Evolutionary conservation across 2,329 filamentous ascomycete genomes (phyloP).

Genomic region (Anthostomella pinea): DNA sequence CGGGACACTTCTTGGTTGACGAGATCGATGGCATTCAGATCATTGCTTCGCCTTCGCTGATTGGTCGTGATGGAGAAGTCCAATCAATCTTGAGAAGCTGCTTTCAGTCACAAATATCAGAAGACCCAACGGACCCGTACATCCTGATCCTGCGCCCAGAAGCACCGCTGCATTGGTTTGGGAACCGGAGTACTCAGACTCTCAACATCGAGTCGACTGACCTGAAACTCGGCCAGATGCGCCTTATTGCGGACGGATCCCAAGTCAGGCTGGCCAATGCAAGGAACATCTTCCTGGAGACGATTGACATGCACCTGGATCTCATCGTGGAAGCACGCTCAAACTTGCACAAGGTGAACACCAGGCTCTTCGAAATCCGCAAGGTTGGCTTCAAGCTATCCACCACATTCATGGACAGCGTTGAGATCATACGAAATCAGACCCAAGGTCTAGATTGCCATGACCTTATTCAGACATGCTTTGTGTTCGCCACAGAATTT

Average conservation of each 20-base stretch:
- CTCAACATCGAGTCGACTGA: slow-evolving; percentile 79
- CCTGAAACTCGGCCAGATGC: slow-evolving; percentile 79
- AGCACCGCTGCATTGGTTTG: slow-evolving; percentile 75
- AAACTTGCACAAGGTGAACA: slow-evolving; percentile 88
- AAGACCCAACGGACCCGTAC: slow-evolving; percentile 79
- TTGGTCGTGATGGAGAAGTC: slow-evolving; percentile 74
- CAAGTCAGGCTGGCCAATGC: slow-evolving; percentile 75
- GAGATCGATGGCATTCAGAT: slow-evolving; percentile 77
- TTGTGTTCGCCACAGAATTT: slow-evolving; percentile 98
- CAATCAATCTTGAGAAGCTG: slow-evolving; percentile 77
- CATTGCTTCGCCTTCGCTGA: slow-evolving; percentile 78
- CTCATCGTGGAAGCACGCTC: slow-evolving; percentile 89
- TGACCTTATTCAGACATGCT: slow-evolving; percentile 95
- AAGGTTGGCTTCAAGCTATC: slow-evolving; percentile 95
- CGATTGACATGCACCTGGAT: slow-evolving; percentile 81
- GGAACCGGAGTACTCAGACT: slow-evolving; percentile 67
- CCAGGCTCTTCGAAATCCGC: slow-evolving; percentile 88
- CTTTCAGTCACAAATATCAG: slow-evolving; percentile 53
- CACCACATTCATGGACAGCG: slow-evolving; percentile 98
- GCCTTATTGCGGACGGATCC: slow-evolving; percentile 85
- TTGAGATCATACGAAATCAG: slow-evolving; percentile 86
- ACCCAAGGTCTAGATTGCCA: slow-evolving; percentile 82
- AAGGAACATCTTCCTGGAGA: slow-evolving; percentile 72
- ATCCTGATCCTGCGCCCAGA: slow-evolving; percentile 83
- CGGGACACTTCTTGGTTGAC: slow-evolving; percentile 85